Base-by-base conservation (phyloP, 2,329 filamentous ascomycete genomes). In the Ceratocystiopsis brevicomis region DNA sequence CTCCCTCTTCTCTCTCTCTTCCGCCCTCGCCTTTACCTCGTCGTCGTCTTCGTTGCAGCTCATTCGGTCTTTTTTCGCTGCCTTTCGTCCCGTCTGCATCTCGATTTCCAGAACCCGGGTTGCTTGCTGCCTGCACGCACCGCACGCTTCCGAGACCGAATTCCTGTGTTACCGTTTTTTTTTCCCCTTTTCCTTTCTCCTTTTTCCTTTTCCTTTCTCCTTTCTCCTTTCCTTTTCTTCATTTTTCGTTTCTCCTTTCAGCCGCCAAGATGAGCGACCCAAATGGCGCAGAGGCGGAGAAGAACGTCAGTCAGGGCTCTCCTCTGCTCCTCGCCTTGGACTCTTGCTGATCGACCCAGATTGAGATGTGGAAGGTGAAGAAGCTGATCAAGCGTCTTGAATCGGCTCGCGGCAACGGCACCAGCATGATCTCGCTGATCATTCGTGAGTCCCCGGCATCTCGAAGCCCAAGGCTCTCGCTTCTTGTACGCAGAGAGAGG, bases 361-460 rank as follows among this genome's bases (percentile, higher is more conserved):
- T 80, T 57, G 76, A 80, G 65, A 80, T 79, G 68, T 87, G 81
- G 83, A 95, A 98, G 80, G 87, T 98, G 60, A 98, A 98, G 76
- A 98, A 98, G 73, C 71, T 98, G 59, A 94, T 98, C 68, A 98
- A 96, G 69, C 83, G 90, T 57, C 84, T 98, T 56, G 90, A 96
- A 66, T 82, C 85, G 50, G 92, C 92, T 54, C 76, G 92, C 61
- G 90, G 90, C 61, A 98, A 98, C 76, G 90, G 90, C 68, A 98
- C 90, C 51, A 88, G 81, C 69, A 98, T 98, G 90, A 98, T 98
- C 65, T 96, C 88, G 51, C 76, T 98, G 64, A 95, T 98, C 57
- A 96, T 98, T 59, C 90, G 85, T 92, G 69, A 58, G 82, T 68
- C n/a, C n/a, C n/a, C n/a, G n/a, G 45, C 37, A 46, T 21, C 21